Evolutionary conservation across 371 early-diverging fungal genomes (phyloP), one percentile per base, ranked within the genome.

Genomic region (Mortierella sp.): DNA sequence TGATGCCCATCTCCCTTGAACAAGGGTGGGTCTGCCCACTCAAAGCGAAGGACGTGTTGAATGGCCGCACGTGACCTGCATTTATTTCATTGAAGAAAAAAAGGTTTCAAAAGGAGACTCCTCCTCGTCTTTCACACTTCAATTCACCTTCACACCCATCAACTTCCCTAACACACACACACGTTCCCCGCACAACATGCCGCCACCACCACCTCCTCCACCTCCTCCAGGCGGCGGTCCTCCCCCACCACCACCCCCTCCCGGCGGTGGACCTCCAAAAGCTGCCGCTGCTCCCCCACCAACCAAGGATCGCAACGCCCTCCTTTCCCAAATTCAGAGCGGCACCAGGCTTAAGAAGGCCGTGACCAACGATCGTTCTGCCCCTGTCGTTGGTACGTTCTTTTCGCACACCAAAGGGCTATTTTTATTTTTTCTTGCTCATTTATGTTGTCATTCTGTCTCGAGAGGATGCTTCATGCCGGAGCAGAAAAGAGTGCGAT

Each of bases 331-430:
- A 73, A 96, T 96, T 80, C 92, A 96, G 73, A 88, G 92, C 70
- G 96, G 96, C 7, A 85, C 90, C 50, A 86, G 81, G 69, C 89
- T 96, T 45, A 95, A 92, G 82, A 94, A 95, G 76, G 82, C 94
- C 9, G 91, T 91, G 50, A 95, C 96, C 4, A 95, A 95, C 76
- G 96, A 96, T 86, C 88, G 95, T 44, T 93, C 94, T 52, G 86
- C 89, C 1, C 95, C 96, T 40, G 39, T 86, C 22, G 45, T 93
- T 53, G 88, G 83, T 74, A 85, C 86, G 83, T 85, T 70, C 67
- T 52, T 5, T 50, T 16, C 29, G 31, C 58, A 58, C 16, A 7
- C 14, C 11, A 2, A 2, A 34, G 31, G 34, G 31, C 29, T 1
- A 31, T 58, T 47, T 19, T 34, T 8, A 14, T 58, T 58, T 45